Evolutionary conservation across 2,329 filamentous ascomycete genomes (phyloP), one percentile per base, ranked within the genome.

Genomic region (Aspergillus versicolor): DNA sequence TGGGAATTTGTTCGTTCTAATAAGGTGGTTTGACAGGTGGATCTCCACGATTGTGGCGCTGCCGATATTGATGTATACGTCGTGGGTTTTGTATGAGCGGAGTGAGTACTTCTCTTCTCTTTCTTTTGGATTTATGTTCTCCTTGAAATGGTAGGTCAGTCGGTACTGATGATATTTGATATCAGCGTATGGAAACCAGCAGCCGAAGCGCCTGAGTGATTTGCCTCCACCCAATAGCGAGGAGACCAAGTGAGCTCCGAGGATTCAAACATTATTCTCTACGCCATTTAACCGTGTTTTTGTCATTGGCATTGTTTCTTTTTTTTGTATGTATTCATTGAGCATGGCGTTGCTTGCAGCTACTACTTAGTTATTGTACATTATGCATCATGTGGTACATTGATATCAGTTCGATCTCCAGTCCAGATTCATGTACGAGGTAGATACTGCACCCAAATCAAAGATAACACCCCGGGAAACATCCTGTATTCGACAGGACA

Each of bases 31-130:
- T 50, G 30, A 13, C 21, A 73, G 70, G 57, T 73, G 70, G 70
- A 60, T 66, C 3, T 66, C 67, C 9, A 62, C 63, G 24, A 73
- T 73, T 47, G 70, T 73, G 38, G 70, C 66, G 9, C 46, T 72
- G 45, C 70, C 70, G 27, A 64, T 73, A 54, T 41, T 70, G 15
- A 55, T 73, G 59, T 67, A 65, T 59, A 72, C 70, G 7, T 71
- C 70, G 32, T 73, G 63, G 52, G 62, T 70, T 52, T 59, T 73
- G 40, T 73, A 64, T 63, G 70, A 73, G 45, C 59, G 70, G 40
- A 59, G 70, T 73, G 32, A 64, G 70, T 70, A 30, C 27, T 30
- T 1, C 27, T 30, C 9, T 7, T 37, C 27, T 30, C 4, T 7
- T 37, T 34, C 24, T 43, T 22, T 30, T 21, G 12, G 27, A 15